Conservation (phyloP, 768 basidiomycete species). For the Tricholoma matsutake region DNA sequence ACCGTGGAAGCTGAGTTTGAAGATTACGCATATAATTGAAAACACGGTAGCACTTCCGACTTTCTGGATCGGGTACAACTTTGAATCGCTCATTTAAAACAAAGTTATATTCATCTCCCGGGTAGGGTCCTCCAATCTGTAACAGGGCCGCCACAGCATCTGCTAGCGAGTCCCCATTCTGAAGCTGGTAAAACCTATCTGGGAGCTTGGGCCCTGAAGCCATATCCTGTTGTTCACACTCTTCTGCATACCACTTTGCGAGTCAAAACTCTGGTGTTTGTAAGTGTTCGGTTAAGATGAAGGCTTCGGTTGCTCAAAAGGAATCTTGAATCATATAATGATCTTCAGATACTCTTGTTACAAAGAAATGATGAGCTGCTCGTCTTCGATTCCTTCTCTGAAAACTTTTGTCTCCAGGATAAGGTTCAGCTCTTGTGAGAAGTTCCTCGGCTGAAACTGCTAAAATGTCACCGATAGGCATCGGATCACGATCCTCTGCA, state of each 20-base stretch:
- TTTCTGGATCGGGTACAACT: neutral
- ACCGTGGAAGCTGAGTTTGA: neutral
- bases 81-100: neutral
- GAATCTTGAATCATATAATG: no score
- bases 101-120: slow-evolving; percentile 3
- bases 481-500: neutral
- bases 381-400: no score
- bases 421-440: neutral
- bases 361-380: no score
- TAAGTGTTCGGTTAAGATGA: neutral
- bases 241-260: neutral
- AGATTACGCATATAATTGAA: slow-evolving; percentile 3
- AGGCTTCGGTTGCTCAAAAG: neutral
- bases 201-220: neutral
- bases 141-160: neutral
- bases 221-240: neutral
- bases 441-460: neutral
- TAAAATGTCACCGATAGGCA: neutral
- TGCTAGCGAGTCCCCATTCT: neutral
- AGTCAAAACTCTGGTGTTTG: neutral
- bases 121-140: neutral
- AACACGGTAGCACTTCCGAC: neutral
- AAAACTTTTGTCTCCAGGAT: no score
- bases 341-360: no score
- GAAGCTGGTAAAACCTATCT: no score